A percentile compares a stretch with the other conserved stretches of the same genome.
Evolutionary conservation across 768 basidiomycete genomes (phyloP).

Genomic region (Pisolithus microcarpus): DNA sequence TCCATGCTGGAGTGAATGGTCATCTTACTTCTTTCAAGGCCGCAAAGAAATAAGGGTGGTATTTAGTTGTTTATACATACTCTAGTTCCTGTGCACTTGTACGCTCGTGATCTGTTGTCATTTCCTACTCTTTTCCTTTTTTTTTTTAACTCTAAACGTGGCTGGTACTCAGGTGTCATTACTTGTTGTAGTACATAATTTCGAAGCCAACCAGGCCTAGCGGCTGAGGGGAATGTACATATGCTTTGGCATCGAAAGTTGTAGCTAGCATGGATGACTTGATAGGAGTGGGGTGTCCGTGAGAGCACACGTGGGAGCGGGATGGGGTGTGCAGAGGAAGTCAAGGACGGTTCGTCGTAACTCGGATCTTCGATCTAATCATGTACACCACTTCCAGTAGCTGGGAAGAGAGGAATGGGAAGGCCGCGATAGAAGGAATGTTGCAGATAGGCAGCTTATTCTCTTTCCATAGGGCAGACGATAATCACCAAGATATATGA

Average conservation of each 20-base stretch:
- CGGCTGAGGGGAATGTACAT: neutral
- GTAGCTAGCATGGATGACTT: no score
- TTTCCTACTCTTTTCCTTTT: slow-evolving; percentile 10
- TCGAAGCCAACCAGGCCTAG: slow-evolving; percentile 7
- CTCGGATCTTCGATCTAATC: no score
- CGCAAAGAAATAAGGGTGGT: neutral
- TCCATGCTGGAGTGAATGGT: neutral
- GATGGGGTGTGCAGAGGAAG: no score
- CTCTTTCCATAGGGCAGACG: no score
- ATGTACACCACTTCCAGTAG: no score
- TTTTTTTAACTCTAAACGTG: slow-evolving; percentile 16
- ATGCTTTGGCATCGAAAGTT: neutral
- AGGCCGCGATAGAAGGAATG: no score
- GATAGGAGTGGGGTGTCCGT: no score
- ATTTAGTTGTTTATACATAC: slow-evolving; percentile 2
- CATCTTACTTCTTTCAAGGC: neutral
- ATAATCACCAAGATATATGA: no score
- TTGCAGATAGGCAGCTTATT: no score
- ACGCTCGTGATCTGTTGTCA: slow-evolving; percentile 24
- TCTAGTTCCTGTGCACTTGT: slow-evolving; percentile 11
- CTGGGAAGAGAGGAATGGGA: no score
- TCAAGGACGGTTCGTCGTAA: no score
- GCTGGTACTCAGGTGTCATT: slow-evolving; percentile 21
- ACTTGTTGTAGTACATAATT: slow-evolving; percentile 18
- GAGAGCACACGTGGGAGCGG: no score